Evolutionary conservation across 441 rosid species (phyloP), one percentile per base, ranked within the genome.

Genomic region (Adansonia madagascariensis): DNA sequence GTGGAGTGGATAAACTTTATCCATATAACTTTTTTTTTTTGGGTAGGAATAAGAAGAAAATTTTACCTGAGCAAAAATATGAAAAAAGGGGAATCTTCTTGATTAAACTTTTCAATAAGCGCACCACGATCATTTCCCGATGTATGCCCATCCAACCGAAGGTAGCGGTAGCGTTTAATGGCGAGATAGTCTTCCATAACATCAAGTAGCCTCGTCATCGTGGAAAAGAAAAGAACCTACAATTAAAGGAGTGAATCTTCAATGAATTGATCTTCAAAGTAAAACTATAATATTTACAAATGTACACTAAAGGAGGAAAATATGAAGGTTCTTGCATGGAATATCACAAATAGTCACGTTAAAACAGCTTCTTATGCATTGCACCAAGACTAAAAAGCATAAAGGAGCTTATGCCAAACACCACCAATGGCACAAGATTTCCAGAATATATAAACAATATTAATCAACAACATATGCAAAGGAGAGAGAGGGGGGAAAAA

Each of bases 191-290:
- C 98, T 86, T 94, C 98, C 98, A 94, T 91, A 72, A 94, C 88
- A 82, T 94, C 98, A 79, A 94, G 97, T 82, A 94, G 86, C 91
- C 98, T 91, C 53, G 98, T 94, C 98, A 94, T 94, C 44, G 98
- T 94, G 71, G 98, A 94, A 83, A 94, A 94, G 91, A 94, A 90
- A 74, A 94, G 97, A 76, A 94, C 93, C 98, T 94, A 87, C 77
- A 83, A 65, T 24, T 44, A 52, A 53, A 43, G 59, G 41, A 31
- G 50, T 64, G 59, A 78, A 69, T 41, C 12, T 18, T 46, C 31
- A 75, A 49, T 71, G 47, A 10, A 71, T 56, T 22, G 59, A 39
- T 49, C 35, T 55, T 22, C 18, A 47, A 11, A 3, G 75, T 35
- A 27, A 63, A 50, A 70, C 35, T 17, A 43, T 60, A 71, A 49